phyloP scores from a whole-genome alignment of 108 stramenopile genomes.

The Halocafeteria seosinensis region DNA sequence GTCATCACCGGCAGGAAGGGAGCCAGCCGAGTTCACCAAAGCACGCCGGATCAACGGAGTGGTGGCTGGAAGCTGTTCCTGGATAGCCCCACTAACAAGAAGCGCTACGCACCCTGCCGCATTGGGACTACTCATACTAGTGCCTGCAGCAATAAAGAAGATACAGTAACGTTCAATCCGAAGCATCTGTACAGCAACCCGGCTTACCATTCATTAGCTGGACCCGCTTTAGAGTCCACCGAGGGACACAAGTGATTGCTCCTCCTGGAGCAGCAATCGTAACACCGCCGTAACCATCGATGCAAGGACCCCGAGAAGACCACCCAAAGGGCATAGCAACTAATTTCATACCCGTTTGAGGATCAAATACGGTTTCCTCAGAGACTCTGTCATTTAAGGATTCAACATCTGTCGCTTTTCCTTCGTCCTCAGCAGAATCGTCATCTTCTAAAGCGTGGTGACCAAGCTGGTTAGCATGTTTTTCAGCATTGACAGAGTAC shows the following conservation, averaged over 20 bases:
- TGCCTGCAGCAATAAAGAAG: no score
- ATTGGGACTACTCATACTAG: slow-evolving; percentile 51
- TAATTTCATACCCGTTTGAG: no score
- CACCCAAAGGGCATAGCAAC: slow-evolving; percentile 52
- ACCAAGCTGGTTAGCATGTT: neutral
- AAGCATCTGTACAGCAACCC: no score
- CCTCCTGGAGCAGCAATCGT: slow-evolving; percentile 66
- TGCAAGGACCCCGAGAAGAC: slow-evolving; percentile 58
- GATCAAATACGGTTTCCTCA: neutral
- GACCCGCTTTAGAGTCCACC: slow-evolving; percentile 52
- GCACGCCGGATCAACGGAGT: slow-evolving; percentile 47
- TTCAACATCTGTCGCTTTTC: neutral
- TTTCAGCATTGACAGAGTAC: slow-evolving; percentile 28
- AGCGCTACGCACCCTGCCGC: slow-evolving; percentile 58
- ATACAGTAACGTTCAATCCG: no score
- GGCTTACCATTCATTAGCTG: slow-evolving; percentile 74
- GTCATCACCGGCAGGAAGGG: slow-evolving; percentile 19
- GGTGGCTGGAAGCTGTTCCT: slow-evolving; percentile 31
- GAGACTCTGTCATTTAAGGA: no score
- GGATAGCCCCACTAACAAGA: slow-evolving; percentile 51
- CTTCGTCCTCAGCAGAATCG: neutral
- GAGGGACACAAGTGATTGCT: slow-evolving; percentile 63
- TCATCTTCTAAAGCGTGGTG: neutral
- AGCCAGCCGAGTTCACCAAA: slow-evolving; percentile 49
- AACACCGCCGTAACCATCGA: slow-evolving; percentile 55